These are phyloP conservation scores for Thermothelomyces thermophilus DNA, from an alignment of 2,329 filamentous ascomycete species.

Conservation along the genomic window DNA sequence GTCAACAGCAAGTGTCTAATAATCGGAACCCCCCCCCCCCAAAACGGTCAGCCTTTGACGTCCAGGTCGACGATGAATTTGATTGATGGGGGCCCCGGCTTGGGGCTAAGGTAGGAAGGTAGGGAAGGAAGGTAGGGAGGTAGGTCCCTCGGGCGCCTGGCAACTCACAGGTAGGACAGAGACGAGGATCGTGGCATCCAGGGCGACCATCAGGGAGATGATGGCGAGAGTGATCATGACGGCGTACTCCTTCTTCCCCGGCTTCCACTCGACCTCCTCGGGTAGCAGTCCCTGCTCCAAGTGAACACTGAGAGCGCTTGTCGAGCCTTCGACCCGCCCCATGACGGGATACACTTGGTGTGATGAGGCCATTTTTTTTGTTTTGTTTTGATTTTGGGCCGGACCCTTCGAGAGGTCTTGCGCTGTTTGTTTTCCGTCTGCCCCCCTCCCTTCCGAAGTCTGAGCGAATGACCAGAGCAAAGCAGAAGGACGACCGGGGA, in stretches of 20 bases:
- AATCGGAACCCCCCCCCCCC: too few relatives aligned
- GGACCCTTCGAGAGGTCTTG: too few relatives aligned
- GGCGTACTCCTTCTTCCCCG: constrained; percentile 34
- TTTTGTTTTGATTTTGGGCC: too few relatives aligned
- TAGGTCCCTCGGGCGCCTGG: too few relatives aligned
- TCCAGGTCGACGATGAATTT: too few relatives aligned
- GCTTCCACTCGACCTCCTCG: constrained; percentile 29
- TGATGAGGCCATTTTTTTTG: background rate
- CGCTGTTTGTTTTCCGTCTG: too few relatives aligned
- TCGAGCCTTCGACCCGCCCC: background rate
- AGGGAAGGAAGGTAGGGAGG: too few relatives aligned
- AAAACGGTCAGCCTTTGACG: too few relatives aligned
- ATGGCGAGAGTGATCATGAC: constrained; percentile 37
- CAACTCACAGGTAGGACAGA: constrained; percentile 37
- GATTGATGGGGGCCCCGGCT: too few relatives aligned
- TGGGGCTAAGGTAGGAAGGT: background rate
- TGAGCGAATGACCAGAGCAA: too few relatives aligned
- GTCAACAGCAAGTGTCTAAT: constrained; percentile 31
- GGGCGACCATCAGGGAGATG: constrained; percentile 41
- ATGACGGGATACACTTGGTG: background rate
- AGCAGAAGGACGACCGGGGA: too few relatives aligned
- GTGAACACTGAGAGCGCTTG: background rate
- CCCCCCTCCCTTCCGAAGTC: too few relatives aligned
- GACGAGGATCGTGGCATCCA: constrained; percentile 43
- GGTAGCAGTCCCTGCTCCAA: constrained; percentile 12